A percentile compares a stretch with the other conserved stretches of the same genome.
phyloP scores from a whole-genome alignment of 2,329 filamentous ascomycete genomes.

The Microcyclospora tardicrescens region DNA sequence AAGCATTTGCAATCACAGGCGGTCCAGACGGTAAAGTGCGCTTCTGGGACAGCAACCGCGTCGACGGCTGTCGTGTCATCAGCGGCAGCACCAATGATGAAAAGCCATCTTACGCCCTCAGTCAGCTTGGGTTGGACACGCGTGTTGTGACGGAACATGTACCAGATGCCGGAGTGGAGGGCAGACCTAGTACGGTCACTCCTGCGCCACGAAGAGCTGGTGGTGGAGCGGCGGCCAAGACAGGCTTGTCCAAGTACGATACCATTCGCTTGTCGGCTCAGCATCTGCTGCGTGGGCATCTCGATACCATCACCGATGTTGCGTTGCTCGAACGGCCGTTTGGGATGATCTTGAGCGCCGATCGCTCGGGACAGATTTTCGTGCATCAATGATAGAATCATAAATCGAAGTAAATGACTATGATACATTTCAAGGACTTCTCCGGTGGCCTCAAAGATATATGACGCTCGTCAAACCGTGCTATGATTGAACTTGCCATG shows the following conservation, averaged over 20 bases:
- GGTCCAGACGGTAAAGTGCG: conserved; percentile 83
- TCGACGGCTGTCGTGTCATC: conserved; percentile 67
- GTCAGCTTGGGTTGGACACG: conserved; percentile 28
- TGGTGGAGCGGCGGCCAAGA: conserved; percentile 2
- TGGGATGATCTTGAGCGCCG: conserved; percentile 82
- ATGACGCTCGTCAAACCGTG: no score
- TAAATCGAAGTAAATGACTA: no score
- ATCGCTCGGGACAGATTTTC: conserved; percentile 80
- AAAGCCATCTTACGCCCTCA: conserved; percentile 55
- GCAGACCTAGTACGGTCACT: conserved; percentile 15
- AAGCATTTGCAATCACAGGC: conserved; percentile 74
- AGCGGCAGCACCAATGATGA: conserved; percentile 55
- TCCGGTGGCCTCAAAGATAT: no score
- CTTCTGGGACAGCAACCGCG: conserved; percentile 77
- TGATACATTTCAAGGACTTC: no score
- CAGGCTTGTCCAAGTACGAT: conserved; percentile 56
- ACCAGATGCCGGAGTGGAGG: conserved; percentile 3
- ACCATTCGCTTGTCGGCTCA: conserved; percentile 83
- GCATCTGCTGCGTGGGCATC: conserved; percentile 68
- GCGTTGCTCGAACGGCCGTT: conserved; percentile 81
- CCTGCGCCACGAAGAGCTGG: conserved; percentile 7
- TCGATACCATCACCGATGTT: conserved; percentile 80
- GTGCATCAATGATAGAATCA: conserved; percentile 47
- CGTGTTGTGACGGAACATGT: conserved; percentile 26
- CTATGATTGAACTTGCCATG: no score